These are phyloP conservation scores for Aaosphaeria arxii DNA, from an alignment of 2,329 filamentous ascomycete genomes.

Conservation along the genomic window DNA sequence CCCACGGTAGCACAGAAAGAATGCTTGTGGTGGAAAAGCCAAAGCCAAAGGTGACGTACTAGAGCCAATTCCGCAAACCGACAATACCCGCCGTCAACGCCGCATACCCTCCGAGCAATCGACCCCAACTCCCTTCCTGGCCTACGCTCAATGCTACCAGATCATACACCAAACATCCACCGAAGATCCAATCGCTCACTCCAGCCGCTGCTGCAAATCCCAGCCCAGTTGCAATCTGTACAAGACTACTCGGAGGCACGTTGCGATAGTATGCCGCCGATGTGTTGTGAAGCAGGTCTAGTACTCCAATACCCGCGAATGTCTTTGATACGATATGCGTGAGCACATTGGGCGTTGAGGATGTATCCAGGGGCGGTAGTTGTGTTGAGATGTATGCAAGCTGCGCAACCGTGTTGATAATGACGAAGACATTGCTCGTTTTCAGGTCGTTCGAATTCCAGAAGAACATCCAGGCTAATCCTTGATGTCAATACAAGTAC, in stretches of 20 bases:
- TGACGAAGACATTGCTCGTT: conserved; percentile 54
- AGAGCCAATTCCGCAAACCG: conserved; percentile 49
- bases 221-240: conserved; percentile 54
- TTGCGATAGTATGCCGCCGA: conserved; percentile 55
- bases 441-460: conserved; percentile 55
- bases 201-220: conserved; percentile 51
- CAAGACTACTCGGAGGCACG: conserved; percentile 42
- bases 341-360: conserved; percentile 51
- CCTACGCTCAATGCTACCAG: conserved; percentile 54
- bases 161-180: conserved; percentile 58
- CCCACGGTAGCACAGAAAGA: too few species aligned
- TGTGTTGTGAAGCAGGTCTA: conserved; percentile 59
- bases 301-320: conserved; percentile 58
- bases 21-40: too few species aligned
- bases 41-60: conserved; percentile 38
- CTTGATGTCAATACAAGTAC: background rate
- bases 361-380: conserved; percentile 50
- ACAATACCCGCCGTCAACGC: conserved; percentile 54
- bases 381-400: conserved; percentile 52
- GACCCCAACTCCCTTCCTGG: conserved; percentile 52
- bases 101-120: conserved; percentile 51
- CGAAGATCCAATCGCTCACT: conserved; percentile 59
- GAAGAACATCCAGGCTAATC: conserved; percentile 58
- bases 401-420: conserved; percentile 54
- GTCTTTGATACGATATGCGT: conserved; percentile 59